A percentile compares a stretch with the other conserved stretches of the same genome.
phyloP scores from a whole-genome alignment of 768 basidiomycete genomes.

The Russula foetens region DNA sequence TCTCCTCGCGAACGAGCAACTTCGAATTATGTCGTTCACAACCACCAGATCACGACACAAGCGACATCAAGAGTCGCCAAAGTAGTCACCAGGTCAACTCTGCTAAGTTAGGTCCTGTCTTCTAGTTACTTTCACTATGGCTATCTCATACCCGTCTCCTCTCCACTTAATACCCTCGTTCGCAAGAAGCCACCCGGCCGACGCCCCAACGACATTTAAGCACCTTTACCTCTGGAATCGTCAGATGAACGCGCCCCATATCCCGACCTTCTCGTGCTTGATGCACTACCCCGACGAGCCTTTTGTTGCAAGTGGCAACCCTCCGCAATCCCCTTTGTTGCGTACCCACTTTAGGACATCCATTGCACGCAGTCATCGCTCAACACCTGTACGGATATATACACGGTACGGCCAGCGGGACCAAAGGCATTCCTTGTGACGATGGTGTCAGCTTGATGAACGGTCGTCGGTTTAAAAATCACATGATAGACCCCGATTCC shows the following conservation, averaged over 20 bases:
- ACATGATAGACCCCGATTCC: slow-evolving; percentile 18
- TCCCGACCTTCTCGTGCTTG: slow-evolving; percentile 1
- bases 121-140: too few species aligned
- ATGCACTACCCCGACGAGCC: slow-evolving; percentile 9
- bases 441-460: slow-evolving; percentile 30
- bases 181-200: slow-evolving; percentile 44
- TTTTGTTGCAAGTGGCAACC: slow-evolving; percentile 2
- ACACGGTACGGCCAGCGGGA: slow-evolving; percentile 11
- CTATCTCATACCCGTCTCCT: slow-evolving; percentile 27
- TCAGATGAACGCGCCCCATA: not conserved
- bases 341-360: slow-evolving; percentile 42
- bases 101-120: too few species aligned
- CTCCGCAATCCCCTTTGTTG: slow-evolving; percentile 39
- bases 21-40: too few species aligned
- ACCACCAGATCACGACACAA: too few species aligned
- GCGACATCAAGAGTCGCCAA: too few species aligned
- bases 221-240: slow-evolving; percentile 5
- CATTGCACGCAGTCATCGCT: slow-evolving; percentile 29
- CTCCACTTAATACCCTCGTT: slow-evolving; percentile 53
- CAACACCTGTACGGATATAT: slow-evolving; percentile 18
- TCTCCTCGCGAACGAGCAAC: too few species aligned
- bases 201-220: slow-evolving; percentile 20
- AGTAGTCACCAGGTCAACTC: too few species aligned
- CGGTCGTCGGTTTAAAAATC: not conserved
- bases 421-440: slow-evolving; percentile 19